Conservation (phyloP, 306 rosid genomes). For the Arachis stenosperma region DNA sequence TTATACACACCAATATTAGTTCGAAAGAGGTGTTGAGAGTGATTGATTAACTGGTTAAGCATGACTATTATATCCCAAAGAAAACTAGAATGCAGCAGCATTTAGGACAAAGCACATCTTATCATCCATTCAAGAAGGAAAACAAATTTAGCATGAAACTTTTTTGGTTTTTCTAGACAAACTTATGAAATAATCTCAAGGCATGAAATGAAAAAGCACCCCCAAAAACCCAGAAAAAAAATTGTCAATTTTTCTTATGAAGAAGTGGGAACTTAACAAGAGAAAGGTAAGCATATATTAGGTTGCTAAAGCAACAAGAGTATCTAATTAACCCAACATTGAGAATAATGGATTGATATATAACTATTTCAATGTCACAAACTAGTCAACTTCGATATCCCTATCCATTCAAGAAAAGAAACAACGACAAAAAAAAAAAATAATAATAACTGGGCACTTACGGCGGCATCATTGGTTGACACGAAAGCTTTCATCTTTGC, state of each 20-base stretch:
- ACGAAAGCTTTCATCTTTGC: slow-evolving; percentile 62
- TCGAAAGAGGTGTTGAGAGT: background rate
- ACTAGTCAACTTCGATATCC: slow-evolving; percentile 2
- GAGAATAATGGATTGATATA: background rate
- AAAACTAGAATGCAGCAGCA: background rate
- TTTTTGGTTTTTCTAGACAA: too few relatives aligned
- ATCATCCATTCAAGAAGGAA: background rate
- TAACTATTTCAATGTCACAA: background rate
- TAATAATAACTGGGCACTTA: slow-evolving; percentile 41
- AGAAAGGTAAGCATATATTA: background rate
- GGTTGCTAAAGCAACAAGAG: background rate
- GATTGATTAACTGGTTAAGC: background rate
- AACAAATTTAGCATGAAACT: too few relatives aligned
- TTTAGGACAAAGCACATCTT: background rate
- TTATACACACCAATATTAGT: background rate
- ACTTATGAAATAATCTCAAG: background rate
- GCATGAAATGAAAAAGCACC: background rate
- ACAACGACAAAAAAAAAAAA: background rate
- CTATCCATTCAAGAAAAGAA: background rate
- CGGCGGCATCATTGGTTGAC: slow-evolving; percentile 46
- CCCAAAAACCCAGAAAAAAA: too few relatives aligned
- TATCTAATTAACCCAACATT: background rate
- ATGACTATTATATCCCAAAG: background rate
- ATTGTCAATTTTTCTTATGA: too few relatives aligned
- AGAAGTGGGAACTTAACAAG: too few relatives aligned